phyloP scores from a whole-genome alignment of 257 asterid genomes.

The Solanum verrucosum region DNA sequence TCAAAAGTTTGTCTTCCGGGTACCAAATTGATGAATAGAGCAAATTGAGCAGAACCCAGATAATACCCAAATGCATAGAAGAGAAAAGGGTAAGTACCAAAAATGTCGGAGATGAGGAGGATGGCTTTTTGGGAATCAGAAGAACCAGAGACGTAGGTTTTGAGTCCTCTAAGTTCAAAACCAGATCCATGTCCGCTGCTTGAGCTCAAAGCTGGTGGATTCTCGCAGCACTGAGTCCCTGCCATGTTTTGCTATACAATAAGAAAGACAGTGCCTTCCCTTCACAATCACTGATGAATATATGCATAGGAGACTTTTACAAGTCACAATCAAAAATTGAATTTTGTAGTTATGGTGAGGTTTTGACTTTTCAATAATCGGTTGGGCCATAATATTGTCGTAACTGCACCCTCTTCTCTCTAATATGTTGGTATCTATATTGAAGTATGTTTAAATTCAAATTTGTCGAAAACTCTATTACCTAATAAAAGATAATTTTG shows the following conservation, averaged over 20 bases:
- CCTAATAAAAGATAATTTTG: too few relatives aligned
- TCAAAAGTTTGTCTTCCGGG: background rate
- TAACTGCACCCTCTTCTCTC: too few relatives aligned
- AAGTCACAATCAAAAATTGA: background rate
- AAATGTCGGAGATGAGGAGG: background rate
- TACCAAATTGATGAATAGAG: background rate
- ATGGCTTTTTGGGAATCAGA: slow-evolving; percentile 13
- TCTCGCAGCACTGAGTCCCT: slow-evolving; percentile 47
- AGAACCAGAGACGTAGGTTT: slow-evolving; percentile 34
- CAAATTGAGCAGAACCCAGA: background rate
- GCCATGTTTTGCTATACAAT: slow-evolving; percentile 15
- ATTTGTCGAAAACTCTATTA: too few relatives aligned
- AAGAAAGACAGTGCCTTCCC: background rate
- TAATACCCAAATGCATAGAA: background rate
- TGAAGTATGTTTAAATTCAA: too few relatives aligned
- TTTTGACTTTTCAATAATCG: background rate
- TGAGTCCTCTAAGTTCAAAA: slow-evolving; percentile 31
- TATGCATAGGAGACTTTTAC: background rate
- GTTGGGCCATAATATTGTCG: background rate
- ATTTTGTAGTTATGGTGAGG: background rate
- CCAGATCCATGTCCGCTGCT: slow-evolving; percentile 38
- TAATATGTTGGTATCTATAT: too few relatives aligned
- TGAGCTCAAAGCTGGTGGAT: slow-evolving; percentile 43
- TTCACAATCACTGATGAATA: background rate
- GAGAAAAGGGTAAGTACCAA: background rate